A percentile compares a stretch with the other conserved stretches of the same genome.
phyloP scores from a whole-genome alignment of 176 grass and related monocot species.

The Avena eriantha region DNA sequence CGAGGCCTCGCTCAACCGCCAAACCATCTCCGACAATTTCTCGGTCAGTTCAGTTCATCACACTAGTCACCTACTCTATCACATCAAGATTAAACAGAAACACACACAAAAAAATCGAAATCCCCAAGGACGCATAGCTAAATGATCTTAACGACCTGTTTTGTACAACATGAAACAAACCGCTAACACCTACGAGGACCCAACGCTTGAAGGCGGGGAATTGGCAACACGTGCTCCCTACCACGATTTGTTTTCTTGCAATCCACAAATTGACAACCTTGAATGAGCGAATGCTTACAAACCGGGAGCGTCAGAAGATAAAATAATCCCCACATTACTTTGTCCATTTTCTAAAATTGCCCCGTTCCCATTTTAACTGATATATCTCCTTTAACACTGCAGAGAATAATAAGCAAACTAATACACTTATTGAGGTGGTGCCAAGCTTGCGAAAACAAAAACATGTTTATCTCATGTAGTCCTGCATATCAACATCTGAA shows the following conservation, averaged over 20 bases:
- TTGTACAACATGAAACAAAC: too few species aligned
- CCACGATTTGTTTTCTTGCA: too few species aligned
- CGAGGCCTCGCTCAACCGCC: constrained; percentile 79
- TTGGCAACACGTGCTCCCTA: too few species aligned
- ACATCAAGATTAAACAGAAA: too few species aligned
- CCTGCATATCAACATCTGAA: not conserved
- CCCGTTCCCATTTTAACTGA: not conserved
- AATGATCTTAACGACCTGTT: too few species aligned
- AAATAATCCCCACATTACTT: not conserved
- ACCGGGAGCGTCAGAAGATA: too few species aligned
- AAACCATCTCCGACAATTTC: constrained; percentile 82
- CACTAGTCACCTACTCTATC: not conserved
- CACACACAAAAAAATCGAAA: too few species aligned
- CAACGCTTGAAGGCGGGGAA: too few species aligned
- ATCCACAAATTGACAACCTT: too few species aligned
- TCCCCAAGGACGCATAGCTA: too few species aligned
- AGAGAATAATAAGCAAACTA: not conserved
- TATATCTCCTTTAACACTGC: not conserved
- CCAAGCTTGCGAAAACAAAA: not conserved
- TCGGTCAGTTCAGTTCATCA: constrained; percentile 58
- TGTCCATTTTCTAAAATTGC: not conserved
- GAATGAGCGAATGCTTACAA: too few species aligned
- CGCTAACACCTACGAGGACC: too few species aligned
- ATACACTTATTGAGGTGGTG: not conserved
- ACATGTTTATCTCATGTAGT: not conserved